phyloP scores from a whole-genome alignment of 208 protist species.

The Leishmania aethiopica region DNA sequence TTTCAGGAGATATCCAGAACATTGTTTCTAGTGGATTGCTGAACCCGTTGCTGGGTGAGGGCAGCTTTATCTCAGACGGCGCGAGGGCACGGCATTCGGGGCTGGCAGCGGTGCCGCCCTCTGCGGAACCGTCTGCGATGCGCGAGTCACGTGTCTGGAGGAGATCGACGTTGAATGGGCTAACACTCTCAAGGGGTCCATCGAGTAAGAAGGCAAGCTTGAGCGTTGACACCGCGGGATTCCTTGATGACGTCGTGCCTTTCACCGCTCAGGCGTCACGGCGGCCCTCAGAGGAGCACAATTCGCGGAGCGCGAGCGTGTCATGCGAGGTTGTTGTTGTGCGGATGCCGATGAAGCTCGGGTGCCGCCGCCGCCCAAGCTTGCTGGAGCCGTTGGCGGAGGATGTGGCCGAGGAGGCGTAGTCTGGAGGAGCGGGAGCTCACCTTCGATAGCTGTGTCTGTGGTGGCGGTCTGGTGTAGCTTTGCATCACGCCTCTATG shows the following conservation, averaged over 20 bases:
- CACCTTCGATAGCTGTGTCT: background rate
- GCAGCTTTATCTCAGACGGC: background rate
- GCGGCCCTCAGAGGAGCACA: background rate
- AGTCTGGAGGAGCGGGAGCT: background rate
- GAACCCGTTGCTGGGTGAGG: background rate
- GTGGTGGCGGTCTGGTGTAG: background rate
- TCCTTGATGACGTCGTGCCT: background rate
- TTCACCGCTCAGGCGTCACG: background rate
- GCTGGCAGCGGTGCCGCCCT: background rate
- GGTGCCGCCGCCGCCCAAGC: background rate
- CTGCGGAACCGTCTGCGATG: background rate
- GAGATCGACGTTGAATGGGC: background rate
- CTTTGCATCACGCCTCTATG: background rate
- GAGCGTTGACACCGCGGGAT: background rate
- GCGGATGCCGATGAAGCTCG: background rate
- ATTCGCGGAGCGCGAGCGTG: background rate
- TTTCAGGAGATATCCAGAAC: conserved; percentile 1
- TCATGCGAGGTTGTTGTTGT: background rate
- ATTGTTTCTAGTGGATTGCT: background rate
- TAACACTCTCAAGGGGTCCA: background rate
- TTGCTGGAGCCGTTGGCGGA: background rate
- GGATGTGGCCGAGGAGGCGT: background rate
- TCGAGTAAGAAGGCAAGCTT: background rate
- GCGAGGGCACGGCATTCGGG: background rate
- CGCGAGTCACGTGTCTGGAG: background rate